Base-by-base conservation (phyloP, 1,284 basidiomycete species). In the Tilletia walkeri region DNA sequence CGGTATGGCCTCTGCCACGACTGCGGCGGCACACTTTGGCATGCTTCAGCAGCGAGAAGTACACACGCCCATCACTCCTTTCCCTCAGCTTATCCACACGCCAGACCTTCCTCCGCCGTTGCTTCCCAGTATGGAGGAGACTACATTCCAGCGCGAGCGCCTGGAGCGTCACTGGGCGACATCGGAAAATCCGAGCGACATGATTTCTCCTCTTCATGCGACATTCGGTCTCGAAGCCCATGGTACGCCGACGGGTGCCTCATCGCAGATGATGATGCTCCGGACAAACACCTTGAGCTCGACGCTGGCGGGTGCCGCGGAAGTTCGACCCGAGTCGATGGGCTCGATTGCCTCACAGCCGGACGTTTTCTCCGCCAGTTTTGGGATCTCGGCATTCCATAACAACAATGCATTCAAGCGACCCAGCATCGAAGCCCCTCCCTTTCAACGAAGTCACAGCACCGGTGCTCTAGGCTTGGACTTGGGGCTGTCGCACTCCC, bases 1-100 rank as follows among this genome's bases (percentile, higher is more conserved):
- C n/a, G 63, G 67, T 61, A 16, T 65, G 12, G 45, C 65, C 10
- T 71, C 67, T 38, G 70, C 70, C n/a, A 71, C 76, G 48, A 70
- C 73, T 30, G 76, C 73, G 36, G 70, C 74, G 6, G 69, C 72
- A 39, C 75, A 76, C 3, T 80, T 78, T 75, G 79, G 75, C n/a
- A 30, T 72, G 70, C 77, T 80, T 56, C 79, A 80, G 72, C 78
- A 79, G 67, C 71, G 75, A 6, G 78, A 73, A 14, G 73, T 79
- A 72, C 72, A 74, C 65, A 79, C 78, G 20, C 79, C 79, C 6
- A 73, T 80, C 69, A 80, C 78, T 34, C 79, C 78, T 0, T 76
- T 75, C 74, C 75, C 78, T 16, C 79, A 80, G 69, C 54, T 73
- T 34, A 59, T 72, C 41, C 66, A 56, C 30, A 70, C 72, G 39